A percentile compares a stretch with the other conserved stretches of the same genome.
phyloP scores from a whole-genome alignment of 2,329 filamentous ascomycete genomes.

The Aspergillus floridensis region DNA sequence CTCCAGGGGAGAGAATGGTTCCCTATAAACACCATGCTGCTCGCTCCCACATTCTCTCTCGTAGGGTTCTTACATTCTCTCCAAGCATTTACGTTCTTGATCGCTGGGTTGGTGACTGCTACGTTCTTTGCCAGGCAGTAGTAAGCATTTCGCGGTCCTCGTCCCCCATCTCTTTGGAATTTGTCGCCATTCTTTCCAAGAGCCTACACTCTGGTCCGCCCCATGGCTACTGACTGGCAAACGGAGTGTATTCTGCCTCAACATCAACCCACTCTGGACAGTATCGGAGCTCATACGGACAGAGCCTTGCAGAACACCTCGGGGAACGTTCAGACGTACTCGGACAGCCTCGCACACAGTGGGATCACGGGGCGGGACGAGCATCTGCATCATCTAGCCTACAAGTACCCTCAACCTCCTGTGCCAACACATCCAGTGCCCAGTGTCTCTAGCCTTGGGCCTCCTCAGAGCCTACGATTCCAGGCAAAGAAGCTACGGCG shows the following conservation, averaged over 20 bases:
- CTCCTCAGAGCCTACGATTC: slow-evolving; percentile 31
- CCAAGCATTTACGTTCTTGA: slow-evolving; percentile 40
- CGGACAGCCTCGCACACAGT: slow-evolving; percentile 31
- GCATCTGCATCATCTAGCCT: slow-evolving; percentile 34
- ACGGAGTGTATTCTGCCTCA: slow-evolving; percentile 39
- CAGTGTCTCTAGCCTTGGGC: slow-evolving; percentile 23
- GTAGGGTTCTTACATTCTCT: slow-evolving; percentile 44
- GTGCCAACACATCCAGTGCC: slow-evolving; percentile 27
- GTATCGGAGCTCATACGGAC: slow-evolving; percentile 35
- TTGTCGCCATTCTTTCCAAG: slow-evolving; percentile 41
- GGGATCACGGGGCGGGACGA: slow-evolving; percentile 32
- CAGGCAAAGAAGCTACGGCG: slow-evolving; percentile 37
- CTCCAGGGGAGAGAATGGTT: slow-evolving; percentile 29
- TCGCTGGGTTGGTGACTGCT: slow-evolving; percentile 32
- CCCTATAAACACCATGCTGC: slow-evolving; percentile 43
- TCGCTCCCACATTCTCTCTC: slow-evolving; percentile 47
- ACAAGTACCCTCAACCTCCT: slow-evolving; percentile 37
- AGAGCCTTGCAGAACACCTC: slow-evolving; percentile 43
- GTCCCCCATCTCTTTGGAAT: slow-evolving; percentile 36
- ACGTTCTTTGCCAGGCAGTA: slow-evolving; percentile 40
- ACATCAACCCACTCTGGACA: slow-evolving; percentile 37
- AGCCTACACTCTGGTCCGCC: slow-evolving; percentile 32
- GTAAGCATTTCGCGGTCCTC: slow-evolving; percentile 39
- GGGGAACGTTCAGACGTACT: slow-evolving; percentile 44
- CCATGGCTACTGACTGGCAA: slow-evolving; percentile 44